Evolutionary conservation across 75 land plant species (phyloP).

Genomic region (Sequoiadendron giganteum): DNA sequence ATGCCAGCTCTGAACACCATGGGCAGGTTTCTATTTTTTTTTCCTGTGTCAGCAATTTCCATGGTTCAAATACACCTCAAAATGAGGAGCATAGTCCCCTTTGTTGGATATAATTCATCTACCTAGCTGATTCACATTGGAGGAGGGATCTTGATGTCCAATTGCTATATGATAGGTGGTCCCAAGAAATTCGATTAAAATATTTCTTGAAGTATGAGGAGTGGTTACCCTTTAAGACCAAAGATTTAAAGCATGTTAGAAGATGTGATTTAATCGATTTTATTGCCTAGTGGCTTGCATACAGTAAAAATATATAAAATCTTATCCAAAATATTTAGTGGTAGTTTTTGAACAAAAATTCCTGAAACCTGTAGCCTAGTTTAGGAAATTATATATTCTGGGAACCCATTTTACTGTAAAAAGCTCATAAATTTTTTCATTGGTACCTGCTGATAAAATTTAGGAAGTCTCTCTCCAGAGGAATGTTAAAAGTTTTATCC

Average conservation of each 20-base stretch:
- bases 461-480: not conserved
- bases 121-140: not conserved
- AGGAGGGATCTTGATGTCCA: not conserved
- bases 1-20: not conserved
- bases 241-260: too few relatives aligned
- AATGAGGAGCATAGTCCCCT: not conserved
- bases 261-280: too few relatives aligned
- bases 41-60: not conserved
- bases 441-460: not conserved
- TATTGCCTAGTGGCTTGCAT: not conserved
- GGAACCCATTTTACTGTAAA: not conserved
- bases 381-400: not conserved
- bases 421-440: not conserved
- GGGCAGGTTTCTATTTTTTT: not conserved
- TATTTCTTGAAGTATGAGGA: too few relatives aligned
- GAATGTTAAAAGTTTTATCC: not conserved
- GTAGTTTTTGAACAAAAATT: not conserved
- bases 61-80: not conserved
- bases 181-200: not conserved
- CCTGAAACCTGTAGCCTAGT: not conserved
- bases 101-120: not conserved
- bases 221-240: too few relatives aligned
- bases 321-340: too few relatives aligned
- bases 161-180: not conserved
- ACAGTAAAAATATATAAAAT: not conserved